A percentile compares a stretch with the other conserved stretches of the same genome.
phyloP scores from a whole-genome alignment of 345 rosid species.

The Linum usitatissimum region DNA sequence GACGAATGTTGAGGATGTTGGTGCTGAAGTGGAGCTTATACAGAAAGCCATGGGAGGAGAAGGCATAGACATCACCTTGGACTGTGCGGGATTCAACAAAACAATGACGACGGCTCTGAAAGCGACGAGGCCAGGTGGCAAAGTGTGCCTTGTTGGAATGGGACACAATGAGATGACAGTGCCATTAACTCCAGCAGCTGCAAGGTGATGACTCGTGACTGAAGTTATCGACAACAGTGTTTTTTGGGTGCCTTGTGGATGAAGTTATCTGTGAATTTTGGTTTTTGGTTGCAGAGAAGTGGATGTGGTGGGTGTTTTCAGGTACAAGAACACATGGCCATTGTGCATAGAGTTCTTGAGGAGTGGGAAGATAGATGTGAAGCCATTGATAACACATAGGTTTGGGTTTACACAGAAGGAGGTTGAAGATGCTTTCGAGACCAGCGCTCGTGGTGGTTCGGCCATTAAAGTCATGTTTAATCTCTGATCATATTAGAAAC shows the following conservation, averaged over 20 bases:
- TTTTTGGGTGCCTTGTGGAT: not conserved
- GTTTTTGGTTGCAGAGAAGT: conserved; percentile 51
- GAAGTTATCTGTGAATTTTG: not conserved
- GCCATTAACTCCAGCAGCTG: conserved; percentile 83
- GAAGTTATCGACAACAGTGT: not conserved
- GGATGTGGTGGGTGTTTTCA: conserved; percentile 68
- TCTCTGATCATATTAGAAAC: conserved; percentile 19
- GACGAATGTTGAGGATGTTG: conserved; percentile 45
- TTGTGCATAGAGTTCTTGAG: conserved; percentile 62
- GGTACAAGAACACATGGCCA: conserved; percentile 88
- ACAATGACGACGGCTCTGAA: conserved; percentile 76
- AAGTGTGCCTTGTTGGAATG: conserved; percentile 84
- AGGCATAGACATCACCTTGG: conserved; percentile 59
- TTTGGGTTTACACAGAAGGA: conserved; percentile 75
- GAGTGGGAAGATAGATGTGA: conserved; percentile 75
- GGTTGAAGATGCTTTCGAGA: conserved; percentile 78
- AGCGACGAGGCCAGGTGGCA: conserved; percentile 77
- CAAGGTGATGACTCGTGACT: conserved; percentile 36
- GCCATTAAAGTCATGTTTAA: conserved; percentile 94
- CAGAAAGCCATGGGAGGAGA: conserved; percentile 54
- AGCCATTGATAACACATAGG: conserved; percentile 82
- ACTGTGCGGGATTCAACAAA: conserved; percentile 82
- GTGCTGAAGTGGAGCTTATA: conserved; percentile 50
- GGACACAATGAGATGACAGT: conserved; percentile 70
- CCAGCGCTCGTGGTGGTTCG: conserved; percentile 71